Evolutionary conservation across 129 eudicot genomes (phyloP), one percentile per base, ranked within the genome.

Genomic region (Saposhnikovia divaricata): DNA sequence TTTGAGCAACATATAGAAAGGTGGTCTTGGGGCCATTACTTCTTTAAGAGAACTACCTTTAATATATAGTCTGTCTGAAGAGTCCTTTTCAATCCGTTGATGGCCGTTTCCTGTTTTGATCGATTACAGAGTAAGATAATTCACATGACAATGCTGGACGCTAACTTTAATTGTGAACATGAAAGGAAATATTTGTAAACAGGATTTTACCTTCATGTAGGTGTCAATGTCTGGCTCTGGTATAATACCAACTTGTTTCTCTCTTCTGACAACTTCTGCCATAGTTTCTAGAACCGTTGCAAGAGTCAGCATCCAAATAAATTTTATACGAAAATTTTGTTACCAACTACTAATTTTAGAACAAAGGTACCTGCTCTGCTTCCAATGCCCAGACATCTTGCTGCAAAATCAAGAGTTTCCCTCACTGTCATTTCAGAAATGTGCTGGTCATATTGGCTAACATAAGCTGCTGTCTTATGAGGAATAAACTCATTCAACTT

Each of bases 61-160:
- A 80, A 28, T 31, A 80, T 73, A 51, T 80, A 80, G 78, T 80
- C 82, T 0, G 82, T 80, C 43, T 80, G 82, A 39, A 80, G 82
- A 25, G 47, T 80, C 61, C 78, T 80, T 53, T 72, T 80, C 51
- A 31, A 53, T 53, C 82, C 82, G 3, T 72, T n/a, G 44, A 53
- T 44, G 40, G 82, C 39, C 72, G 55, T 80, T 71, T 70, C 82
- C 82, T 80, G 82, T 7, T 48, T 11, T 5, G 45, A 4, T 44
- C 19, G 14, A 11, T 31, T 11, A 25, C 18, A 43, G 40, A 18
- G 9, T 42, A 53, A 18, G 31, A 76, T 50, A 9, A 18, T 75
- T 9, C 19, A 15, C 31, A 51, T 34, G 61, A 48, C 13, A 75
- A 16, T 76, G 44, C 39, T 25, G 10, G 4, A 43, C 2, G 6